Conservation (phyloP, 2,329 filamentous ascomycete genomes). For the Tolypocladium ophioglossoides region DNA sequence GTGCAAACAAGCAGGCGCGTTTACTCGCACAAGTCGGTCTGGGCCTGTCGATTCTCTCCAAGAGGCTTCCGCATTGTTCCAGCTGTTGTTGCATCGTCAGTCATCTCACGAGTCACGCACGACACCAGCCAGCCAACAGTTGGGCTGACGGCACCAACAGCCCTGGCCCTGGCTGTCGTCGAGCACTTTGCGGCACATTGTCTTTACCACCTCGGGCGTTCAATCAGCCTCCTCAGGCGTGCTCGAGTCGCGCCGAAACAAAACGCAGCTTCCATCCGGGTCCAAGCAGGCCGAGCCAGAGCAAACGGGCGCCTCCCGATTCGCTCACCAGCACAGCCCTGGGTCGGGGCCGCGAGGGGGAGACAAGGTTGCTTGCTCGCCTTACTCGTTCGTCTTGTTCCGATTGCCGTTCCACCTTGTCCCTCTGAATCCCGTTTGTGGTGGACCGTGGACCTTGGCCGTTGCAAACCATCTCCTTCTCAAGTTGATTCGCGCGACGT, state of each 20-base stretch:
- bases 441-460: background rate
- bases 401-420: conserved; percentile 2
- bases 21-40: too few species aligned
- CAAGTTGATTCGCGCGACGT: background rate
- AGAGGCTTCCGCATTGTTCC: background rate
- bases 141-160: background rate
- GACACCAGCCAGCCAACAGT: background rate
- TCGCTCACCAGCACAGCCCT: conserved; percentile 1
- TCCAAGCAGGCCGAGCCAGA: background rate
- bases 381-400: conserved; percentile 1
- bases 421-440: background rate
- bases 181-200: background rate
- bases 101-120: background rate
- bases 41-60: background rate
- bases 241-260: conserved; percentile 1
- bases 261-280: background rate
- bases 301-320: conserved; percentile 2
- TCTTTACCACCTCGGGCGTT: background rate
- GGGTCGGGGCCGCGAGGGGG: background rate
- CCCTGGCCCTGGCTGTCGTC: background rate
- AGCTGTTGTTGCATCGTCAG: background rate
- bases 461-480: conserved; percentile 1
- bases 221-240: background rate
- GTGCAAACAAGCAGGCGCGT: background rate
- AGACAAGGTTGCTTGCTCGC: conserved; percentile 2